A percentile compares a stretch with the other conserved stretches of the same genome.
phyloP scores from a whole-genome alignment of 352 stramenopile genomes.

The Phytopythium mirpurense region DNA sequence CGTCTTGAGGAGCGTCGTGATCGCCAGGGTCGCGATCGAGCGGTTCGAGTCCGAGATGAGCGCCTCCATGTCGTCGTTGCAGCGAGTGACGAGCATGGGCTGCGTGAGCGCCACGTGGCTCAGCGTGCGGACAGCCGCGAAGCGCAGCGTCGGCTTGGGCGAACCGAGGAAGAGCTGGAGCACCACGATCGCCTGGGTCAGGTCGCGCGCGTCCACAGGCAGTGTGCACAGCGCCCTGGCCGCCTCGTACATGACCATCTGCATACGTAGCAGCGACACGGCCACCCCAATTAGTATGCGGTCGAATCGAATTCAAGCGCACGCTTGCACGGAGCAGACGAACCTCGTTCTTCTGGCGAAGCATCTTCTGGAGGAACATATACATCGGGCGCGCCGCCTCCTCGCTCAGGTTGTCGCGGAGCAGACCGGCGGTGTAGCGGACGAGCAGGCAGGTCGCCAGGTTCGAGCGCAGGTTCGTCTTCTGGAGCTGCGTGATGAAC shows the following conservation, averaged over 20 bases:
- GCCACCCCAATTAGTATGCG: neutral
- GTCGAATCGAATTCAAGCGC: neutral
- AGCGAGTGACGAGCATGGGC: conserved; percentile 95
- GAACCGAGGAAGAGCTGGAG: conserved; percentile 94
- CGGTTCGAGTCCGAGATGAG: conserved; percentile 97
- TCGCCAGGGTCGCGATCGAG: conserved; percentile 97
- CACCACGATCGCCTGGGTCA: conserved; percentile 96
- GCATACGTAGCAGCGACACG: neutral
- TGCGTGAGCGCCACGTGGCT: conserved; percentile 90
- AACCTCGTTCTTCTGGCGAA: conserved; percentile 94
- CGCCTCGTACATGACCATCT: conserved; percentile 99
- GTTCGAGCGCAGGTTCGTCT: conserved; percentile 92
- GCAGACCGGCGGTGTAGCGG: conserved; percentile 92
- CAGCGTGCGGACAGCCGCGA: conserved; percentile 96
- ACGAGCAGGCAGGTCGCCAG: conserved; percentile 97
- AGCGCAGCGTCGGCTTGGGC: conserved; percentile 94
- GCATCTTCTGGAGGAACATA: conserved; percentile 93
- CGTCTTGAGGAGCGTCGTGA: conserved; percentile 99
- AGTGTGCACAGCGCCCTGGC: conserved; percentile 95
- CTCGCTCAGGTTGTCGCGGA: conserved; percentile 85
- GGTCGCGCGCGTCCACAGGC: conserved; percentile 93
- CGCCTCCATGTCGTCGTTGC: conserved; percentile 98
- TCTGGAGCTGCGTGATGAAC: conserved; percentile 88
- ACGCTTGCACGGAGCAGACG: neutral
- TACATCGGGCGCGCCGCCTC: conserved; percentile 79